These are phyloP conservation scores for Solanum habrochaites DNA, from an alignment of 257 asterid species.

Conservation along the genomic window DNA sequence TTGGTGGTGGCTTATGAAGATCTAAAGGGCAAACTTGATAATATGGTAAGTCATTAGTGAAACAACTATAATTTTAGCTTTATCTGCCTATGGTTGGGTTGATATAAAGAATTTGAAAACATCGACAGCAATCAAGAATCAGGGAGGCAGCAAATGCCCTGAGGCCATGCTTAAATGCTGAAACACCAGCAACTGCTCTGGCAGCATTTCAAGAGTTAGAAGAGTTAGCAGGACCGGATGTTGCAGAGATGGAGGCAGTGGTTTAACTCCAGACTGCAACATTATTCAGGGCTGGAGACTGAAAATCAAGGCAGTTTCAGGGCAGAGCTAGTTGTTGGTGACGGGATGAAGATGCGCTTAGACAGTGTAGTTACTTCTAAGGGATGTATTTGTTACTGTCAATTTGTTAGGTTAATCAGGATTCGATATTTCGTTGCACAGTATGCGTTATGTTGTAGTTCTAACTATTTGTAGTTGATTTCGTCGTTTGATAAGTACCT, in stretches of 20 bases:
- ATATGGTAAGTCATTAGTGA: slow-evolving; percentile 35
- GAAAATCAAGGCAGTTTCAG: not conserved
- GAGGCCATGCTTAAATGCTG: slow-evolving; percentile 39
- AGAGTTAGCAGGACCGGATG: slow-evolving; percentile 13
- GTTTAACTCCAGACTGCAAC: not conserved
- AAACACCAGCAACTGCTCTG: slow-evolving; percentile 28
- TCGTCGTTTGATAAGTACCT: not conserved
- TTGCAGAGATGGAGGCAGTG: not conserved
- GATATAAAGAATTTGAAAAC: not conserved
- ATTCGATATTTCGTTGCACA: not conserved
- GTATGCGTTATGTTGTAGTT: not conserved
- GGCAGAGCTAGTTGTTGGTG: not conserved
- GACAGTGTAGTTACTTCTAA: not conserved
- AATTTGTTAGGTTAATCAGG: not conserved
- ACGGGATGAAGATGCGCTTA: not conserved
- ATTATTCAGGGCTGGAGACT: not conserved
- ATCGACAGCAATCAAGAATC: slow-evolving; percentile 47
- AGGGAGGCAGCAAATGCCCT: slow-evolving; percentile 28
- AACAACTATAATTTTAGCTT: not conserved
- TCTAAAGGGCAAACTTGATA: slow-evolving; percentile 36
- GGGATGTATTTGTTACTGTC: not conserved
- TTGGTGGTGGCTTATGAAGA: slow-evolving; percentile 39
- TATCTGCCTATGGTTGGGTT: not conserved
- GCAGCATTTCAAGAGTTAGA: slow-evolving; percentile 52
- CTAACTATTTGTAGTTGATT: not conserved